These are phyloP conservation scores for Penicillium vulpinum DNA, from an alignment of 2,329 filamentous ascomycete genomes.

Conservation along the genomic window DNA sequence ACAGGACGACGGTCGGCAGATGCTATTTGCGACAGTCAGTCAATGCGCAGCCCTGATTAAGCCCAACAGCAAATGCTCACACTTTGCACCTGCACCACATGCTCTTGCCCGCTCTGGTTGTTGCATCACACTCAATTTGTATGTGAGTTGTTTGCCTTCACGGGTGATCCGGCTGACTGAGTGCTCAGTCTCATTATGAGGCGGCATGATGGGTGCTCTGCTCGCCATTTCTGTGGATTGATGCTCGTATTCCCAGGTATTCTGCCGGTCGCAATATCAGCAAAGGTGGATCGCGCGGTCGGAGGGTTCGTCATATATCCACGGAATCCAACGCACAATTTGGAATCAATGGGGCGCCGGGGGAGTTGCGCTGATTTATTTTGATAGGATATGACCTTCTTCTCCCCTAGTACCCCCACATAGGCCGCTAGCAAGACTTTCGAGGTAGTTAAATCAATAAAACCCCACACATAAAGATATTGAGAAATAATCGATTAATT, in stretches of 20 bases:
- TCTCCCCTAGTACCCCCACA: not conserved
- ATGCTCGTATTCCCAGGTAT: not conserved
- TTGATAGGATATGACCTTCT: not conserved
- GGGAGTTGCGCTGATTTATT: not conserved
- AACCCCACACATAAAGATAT: not conserved
- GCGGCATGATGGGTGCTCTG: conserved; percentile 39
- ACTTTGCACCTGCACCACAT: conserved; percentile 93
- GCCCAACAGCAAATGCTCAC: conserved; percentile 53
- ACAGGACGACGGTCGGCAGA: conserved; percentile 88
- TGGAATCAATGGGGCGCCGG: not conserved
- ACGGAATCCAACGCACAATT: not conserved
- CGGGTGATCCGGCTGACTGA: conserved; percentile 62
- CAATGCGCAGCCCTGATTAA: not conserved
- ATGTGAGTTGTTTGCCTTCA: conserved; percentile 75
- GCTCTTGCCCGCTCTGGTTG: conserved; percentile 92
- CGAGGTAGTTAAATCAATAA: not conserved
- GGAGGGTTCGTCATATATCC: not conserved
- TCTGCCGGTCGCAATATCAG: conserved; percentile 16
- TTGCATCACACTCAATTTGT: conserved; percentile 82
- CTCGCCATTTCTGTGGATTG: conserved; percentile 43
- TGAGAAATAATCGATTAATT: not conserved
- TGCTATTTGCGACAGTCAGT: conserved; percentile 49
- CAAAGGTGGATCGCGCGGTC: not conserved
- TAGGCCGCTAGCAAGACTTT: not conserved
- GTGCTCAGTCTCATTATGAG: conserved; percentile 57